Evolutionary conservation across 2,329 filamentous ascomycete genomes (phyloP).

Genomic region (Colletotrichum sidae): DNA sequence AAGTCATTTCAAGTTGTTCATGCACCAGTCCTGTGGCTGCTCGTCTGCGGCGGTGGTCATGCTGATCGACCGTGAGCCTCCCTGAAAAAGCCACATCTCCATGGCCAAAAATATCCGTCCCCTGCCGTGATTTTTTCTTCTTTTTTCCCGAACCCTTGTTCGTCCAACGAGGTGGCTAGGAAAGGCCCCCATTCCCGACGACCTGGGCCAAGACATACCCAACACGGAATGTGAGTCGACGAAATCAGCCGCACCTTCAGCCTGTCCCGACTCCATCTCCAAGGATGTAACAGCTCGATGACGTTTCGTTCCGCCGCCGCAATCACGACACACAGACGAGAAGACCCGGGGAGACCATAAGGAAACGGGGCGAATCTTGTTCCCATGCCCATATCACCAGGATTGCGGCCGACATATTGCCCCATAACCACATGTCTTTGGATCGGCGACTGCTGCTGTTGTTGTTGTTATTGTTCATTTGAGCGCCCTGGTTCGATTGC

Average conservation of each 20-base stretch:
- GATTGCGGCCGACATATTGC: slow-evolving; percentile 20
- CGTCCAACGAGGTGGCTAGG: slow-evolving; percentile 29
- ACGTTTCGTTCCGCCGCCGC: slow-evolving; percentile 32
- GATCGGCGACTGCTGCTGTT: background rate
- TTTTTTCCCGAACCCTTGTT: slow-evolving; percentile 32
- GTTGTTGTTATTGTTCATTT: background rate
- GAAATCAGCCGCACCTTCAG: slow-evolving; percentile 35
- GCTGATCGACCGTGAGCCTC: slow-evolving; percentile 20
- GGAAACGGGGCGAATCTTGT: slow-evolving; percentile 19
- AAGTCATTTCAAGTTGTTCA: slow-evolving; percentile 35
- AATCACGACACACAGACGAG: slow-evolving; percentile 22
- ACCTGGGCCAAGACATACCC: slow-evolving; percentile 29
- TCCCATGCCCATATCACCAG: slow-evolving; percentile 28
- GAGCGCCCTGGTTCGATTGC: background rate
- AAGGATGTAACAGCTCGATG: slow-evolving; percentile 27
- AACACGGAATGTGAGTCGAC: slow-evolving; percentile 25
- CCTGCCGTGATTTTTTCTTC: slow-evolving; percentile 21
- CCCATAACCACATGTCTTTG: background rate
- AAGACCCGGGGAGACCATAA: slow-evolving; percentile 11
- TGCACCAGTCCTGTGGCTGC: slow-evolving; percentile 35
- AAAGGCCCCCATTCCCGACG: slow-evolving; percentile 29
- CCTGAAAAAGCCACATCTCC: slow-evolving; percentile 33
- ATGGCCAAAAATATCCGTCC: slow-evolving; percentile 34
- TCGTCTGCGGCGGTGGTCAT: slow-evolving; percentile 23
- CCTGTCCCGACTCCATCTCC: slow-evolving; percentile 26